phyloP scores from a whole-genome alignment of 140 eudicot genomes.

The Anethum foeniculum region DNA sequence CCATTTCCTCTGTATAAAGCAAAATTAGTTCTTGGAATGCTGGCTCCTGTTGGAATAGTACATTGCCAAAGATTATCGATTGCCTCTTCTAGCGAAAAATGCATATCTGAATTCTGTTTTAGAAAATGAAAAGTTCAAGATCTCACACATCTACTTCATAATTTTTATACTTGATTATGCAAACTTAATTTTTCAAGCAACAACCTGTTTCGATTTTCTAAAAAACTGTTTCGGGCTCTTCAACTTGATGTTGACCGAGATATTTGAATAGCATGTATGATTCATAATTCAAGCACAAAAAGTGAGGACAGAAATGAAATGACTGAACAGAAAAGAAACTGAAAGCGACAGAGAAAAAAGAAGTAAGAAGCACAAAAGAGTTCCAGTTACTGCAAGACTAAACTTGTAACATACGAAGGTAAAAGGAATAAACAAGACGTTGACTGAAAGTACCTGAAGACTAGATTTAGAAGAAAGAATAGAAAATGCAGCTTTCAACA shows the following conservation, averaged over 20 bases:
- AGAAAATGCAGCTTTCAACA: conserved; percentile 64
- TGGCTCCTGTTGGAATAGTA: conserved; percentile 55
- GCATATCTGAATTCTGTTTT: neutral
- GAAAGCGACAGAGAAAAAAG: neutral
- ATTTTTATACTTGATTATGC: neutral
- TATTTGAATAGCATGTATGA: neutral
- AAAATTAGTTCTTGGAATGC: conserved; percentile 83
- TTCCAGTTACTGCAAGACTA: neutral
- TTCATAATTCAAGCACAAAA: neutral
- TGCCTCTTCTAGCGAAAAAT: neutral
- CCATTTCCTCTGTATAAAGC: conserved; percentile 68
- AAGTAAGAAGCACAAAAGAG: neutral
- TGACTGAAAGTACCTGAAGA: conserved; percentile 63
- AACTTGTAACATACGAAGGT: neutral
- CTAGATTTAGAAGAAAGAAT: conserved; percentile 58
- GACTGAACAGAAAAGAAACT: neutral
- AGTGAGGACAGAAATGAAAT: neutral
- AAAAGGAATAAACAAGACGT: neutral
- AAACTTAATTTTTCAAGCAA: neutral
- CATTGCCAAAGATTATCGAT: neutral
- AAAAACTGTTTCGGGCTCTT: neutral
- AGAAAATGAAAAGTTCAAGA: neutral
- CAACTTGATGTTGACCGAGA: neutral
- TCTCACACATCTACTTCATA: neutral
- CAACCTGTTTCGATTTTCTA: neutral